Base-by-base conservation (phyloP, 208 protist genomes). In the Trypanosoma caninum region DNA sequence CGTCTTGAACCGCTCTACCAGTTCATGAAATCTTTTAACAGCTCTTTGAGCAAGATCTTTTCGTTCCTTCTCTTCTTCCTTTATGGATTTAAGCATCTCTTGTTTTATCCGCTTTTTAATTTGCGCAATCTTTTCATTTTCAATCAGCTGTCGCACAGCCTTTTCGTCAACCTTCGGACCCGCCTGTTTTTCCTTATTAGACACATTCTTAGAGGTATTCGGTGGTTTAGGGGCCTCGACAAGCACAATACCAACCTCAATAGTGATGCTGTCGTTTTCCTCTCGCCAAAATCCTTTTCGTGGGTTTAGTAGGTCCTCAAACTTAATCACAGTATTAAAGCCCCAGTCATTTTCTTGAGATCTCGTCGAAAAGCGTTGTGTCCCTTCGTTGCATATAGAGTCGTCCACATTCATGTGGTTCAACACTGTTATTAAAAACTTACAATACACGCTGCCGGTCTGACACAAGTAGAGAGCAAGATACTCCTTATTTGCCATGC, bases 281-380 rank as follows among this genome's bases (percentile, higher is more conserved):
- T 76, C 54, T 16, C 78, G 65, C 62, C 83, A 65, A 65, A 95
- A 95, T 28, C 89, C 89, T 33, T 90, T 84, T 14, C 60, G 62
- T 13, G 84, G 82, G 70, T 83, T 91, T 40, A 91, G 63, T 37
- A 95, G 54, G 38, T 92, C 81, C 5, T 76, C 62, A 59, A 95
- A 89, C 70, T 88, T 89, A 51, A 91, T 89, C 18, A 95, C 89
- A 53, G 77, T 90, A 74, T 93, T 93, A 73, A 95, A 95, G 23
- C 89, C 89, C 86, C 89, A 95, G 65, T 95, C 89, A 72, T 95
- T 95, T 70, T 95, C 89, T 62, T 89, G 78, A 14, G 85, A 95
- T 45, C 78, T 74, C 58, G 84, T 76, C 2, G 73, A 80, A 70
- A 95, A 95, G 55, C 84, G 84, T 64, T 95, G 89, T 11, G 89